Conservation (phyloP, 163 green algal genomes). For the Scenedesmus sp. region DNA sequence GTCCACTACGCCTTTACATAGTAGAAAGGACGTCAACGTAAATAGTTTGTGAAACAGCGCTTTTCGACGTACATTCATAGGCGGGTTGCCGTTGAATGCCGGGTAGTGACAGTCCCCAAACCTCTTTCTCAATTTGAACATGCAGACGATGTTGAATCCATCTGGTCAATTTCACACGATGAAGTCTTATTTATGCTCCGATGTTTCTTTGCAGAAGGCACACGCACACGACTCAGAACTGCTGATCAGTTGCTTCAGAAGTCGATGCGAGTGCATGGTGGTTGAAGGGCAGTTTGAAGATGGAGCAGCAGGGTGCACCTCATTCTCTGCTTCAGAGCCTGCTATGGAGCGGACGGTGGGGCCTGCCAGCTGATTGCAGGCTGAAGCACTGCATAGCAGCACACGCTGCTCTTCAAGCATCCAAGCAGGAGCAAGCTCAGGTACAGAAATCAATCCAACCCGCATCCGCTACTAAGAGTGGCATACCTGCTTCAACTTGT, state of each 20-base stretch:
- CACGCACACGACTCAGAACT: not conserved
- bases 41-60: not conserved
- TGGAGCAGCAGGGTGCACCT: not conserved
- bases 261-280: not conserved
- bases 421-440: not conserved
- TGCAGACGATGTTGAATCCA: not conserved
- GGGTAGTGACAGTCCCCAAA: not conserved
- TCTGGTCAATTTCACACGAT: not conserved
- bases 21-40: not conserved
- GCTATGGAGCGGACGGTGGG: not conserved
- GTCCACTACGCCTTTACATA: not conserved
- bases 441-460: not conserved
- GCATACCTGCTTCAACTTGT: no score
- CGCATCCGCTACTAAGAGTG: no score
- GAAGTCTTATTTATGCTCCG: no score
- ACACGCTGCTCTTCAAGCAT: not conserved
- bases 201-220: not conserved
- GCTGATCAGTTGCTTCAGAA: not conserved
- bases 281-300: not conserved
- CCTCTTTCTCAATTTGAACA: not conserved
- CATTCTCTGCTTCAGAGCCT: not conserved
- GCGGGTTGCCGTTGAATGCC: not conserved
- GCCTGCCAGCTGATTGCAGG: not conserved
- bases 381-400: not conserved
- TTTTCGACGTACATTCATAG: not conserved